These are phyloP conservation scores for Chalaropsis thielavioides DNA, from an alignment of 2,329 filamentous ascomycete genomes.

Conservation along the genomic window DNA sequence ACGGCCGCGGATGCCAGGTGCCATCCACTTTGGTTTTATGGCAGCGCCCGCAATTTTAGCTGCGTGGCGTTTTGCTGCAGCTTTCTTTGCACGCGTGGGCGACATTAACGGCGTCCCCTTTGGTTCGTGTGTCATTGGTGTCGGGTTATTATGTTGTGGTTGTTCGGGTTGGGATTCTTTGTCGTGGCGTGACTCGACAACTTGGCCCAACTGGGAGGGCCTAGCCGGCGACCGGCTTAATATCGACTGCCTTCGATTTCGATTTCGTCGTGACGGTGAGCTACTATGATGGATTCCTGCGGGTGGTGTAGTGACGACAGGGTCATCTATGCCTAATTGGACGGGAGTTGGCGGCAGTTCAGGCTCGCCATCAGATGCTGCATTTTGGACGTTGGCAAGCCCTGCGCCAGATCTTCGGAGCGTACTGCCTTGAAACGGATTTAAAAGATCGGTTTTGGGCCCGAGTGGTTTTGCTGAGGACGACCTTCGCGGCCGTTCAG, in stretches of 20 bases:
- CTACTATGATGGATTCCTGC: slow-evolving; percentile 34
- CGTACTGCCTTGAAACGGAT: slow-evolving; percentile 18
- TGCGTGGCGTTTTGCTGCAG: neutral
- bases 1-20: neutral
- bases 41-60: slow-evolving; percentile 5
- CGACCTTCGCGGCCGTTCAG: slow-evolving; percentile 1
- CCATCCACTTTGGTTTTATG: slow-evolving; percentile 12
- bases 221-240: slow-evolving; percentile 31
- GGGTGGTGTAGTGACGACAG: slow-evolving; percentile 40
- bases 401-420: slow-evolving; percentile 20
- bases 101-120: neutral
- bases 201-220: slow-evolving; percentile 31
- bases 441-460: slow-evolving; percentile 1
- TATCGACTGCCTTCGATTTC: slow-evolving; percentile 5
- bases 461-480: neutral
- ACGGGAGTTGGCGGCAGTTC: slow-evolving; percentile 47
- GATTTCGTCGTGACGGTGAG: slow-evolving; percentile 12
- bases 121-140: neutral
- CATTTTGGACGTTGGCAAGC: slow-evolving; percentile 8
- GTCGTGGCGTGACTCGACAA: neutral
- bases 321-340: slow-evolving; percentile 35
- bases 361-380: slow-evolving; percentile 25
- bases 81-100: slow-evolving; percentile 9
- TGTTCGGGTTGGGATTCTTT: neutral
- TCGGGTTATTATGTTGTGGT: neutral